Conservation (phyloP, 495 filamentous ascomycete species). For the Hyaloscypha hepaticicola region DNA sequence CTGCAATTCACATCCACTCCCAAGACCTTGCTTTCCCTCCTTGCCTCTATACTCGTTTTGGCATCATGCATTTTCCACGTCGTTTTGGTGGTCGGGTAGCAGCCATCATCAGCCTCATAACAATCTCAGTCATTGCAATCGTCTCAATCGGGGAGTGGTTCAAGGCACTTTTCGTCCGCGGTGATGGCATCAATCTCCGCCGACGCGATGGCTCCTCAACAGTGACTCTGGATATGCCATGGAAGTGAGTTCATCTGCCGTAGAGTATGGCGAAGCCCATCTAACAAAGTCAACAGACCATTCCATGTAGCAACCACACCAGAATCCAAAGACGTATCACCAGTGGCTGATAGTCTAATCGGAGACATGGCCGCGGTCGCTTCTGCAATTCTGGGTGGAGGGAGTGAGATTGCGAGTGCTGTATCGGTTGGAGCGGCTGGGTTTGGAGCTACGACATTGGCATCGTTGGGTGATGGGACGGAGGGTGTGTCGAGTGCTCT, state of each 20-base stretch:
- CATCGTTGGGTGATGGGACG: neutral
- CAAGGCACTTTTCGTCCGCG: conserved; percentile 8
- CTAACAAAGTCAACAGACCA: neutral
- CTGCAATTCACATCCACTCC: neutral
- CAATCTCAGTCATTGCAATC: conserved; percentile 7
- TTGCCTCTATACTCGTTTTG: neutral
- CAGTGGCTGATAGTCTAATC: neutral
- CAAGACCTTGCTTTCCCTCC: neutral
- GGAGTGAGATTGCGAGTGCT: neutral
- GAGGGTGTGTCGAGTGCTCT: conserved; percentile 8
- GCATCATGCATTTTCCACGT: conserved; percentile 21
- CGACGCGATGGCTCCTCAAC: conserved; percentile 19
- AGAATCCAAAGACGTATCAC: conserved; percentile 2
- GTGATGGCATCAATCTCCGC: conserved; percentile 10
- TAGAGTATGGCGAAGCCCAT: neutral
- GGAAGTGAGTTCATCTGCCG: conserved; percentile 17
- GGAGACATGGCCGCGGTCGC: conserved; percentile 14
- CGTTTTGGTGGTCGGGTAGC: neutral
- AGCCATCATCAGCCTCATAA: conserved; percentile 15
- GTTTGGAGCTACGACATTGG: neutral
- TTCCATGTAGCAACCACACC: neutral
- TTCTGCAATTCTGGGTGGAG: conserved; percentile 8
- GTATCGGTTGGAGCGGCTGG: neutral
- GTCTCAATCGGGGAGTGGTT: conserved; percentile 19
- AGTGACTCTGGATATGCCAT: conserved; percentile 18